Percentiles rank a stretch among this genome's conserved stretches.
Evolutionary conservation across 495 filamentous ascomycete species (phyloP).

Genomic region (Penicillium parvum): DNA sequence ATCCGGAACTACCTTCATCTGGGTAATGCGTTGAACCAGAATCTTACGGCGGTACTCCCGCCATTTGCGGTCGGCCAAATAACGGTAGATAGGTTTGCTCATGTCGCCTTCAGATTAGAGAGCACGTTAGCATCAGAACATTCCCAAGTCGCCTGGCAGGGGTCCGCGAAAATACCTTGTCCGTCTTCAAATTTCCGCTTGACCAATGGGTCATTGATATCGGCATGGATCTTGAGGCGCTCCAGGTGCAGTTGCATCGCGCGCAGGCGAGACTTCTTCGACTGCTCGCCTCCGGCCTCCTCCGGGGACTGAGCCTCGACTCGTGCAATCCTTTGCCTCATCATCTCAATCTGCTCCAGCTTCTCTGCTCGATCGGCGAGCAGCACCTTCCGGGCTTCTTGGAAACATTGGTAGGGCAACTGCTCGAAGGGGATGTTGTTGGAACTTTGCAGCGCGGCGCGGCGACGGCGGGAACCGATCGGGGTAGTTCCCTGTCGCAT

Average conservation of each 20-base stretch:
- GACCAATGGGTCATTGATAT: constrained; percentile 92
- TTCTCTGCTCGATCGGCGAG: constrained; percentile 79
- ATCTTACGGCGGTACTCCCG: constrained; percentile 68
- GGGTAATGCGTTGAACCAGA: constrained; percentile 78
- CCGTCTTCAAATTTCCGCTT: constrained; percentile 96
- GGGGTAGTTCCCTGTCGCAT: constrained; percentile 55
- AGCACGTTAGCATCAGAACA: constrained; percentile 9
- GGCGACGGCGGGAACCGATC: constrained; percentile 77
- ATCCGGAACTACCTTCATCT: constrained; percentile 90
- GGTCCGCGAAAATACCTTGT: constrained; percentile 52
- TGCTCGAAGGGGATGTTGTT: constrained; percentile 81
- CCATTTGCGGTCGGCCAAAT: constrained; percentile 85
- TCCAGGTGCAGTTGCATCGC: constrained; percentile 73
- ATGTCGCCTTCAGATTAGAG: constrained; percentile 74
- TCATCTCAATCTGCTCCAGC: constrained; percentile 56
- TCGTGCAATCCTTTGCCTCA: constrained; percentile 54
- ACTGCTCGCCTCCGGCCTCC: constrained; percentile 54
- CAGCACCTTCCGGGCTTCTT: constrained; percentile 85
- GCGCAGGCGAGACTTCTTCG: constrained; percentile 60
- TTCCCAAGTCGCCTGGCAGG: no score
- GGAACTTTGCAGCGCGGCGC: constrained; percentile 66
- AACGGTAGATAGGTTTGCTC: constrained; percentile 94
- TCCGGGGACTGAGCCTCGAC: constrained; percentile 56
- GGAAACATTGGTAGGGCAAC: constrained; percentile 93
- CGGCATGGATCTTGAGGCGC: constrained; percentile 78